A percentile compares a stretch with the other conserved stretches of the same genome.
Conservation (phyloP, 108 stramenopile genomes). For the Discostella pseudostelligera region DNA sequence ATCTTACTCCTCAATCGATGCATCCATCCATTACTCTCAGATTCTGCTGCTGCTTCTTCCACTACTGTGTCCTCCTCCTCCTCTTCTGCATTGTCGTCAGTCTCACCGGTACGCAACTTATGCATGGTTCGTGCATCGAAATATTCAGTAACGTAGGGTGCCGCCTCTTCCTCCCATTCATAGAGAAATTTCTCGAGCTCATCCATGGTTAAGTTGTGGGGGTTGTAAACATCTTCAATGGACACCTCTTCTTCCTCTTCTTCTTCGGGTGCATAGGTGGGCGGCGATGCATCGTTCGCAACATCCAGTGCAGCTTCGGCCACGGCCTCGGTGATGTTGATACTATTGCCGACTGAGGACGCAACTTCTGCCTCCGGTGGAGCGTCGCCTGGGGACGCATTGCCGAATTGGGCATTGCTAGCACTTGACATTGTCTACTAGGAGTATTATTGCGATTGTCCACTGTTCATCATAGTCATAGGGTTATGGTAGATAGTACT, state of each 20-base stretch:
- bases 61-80: conserved; percentile 9
- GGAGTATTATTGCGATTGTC: no score
- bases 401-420: no score
- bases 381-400: no score
- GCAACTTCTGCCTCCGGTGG: no score
- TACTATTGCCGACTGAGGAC: no score
- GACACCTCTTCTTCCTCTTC: neutral
- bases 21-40: conserved; percentile 1
- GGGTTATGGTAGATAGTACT: no score
- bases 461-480: no score
- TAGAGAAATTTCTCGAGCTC: conserved; percentile 21
- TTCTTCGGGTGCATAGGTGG: neutral
- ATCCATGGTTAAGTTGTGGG: conserved; percentile 19
- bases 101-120: conserved; percentile 6
- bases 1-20: conserved; percentile 4
- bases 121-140: conserved; percentile 1
- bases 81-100: conserved; percentile 12
- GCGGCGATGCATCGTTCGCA: neutral
- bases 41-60: neutral
- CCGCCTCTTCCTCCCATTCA: conserved; percentile 29
- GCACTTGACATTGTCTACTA: no score
- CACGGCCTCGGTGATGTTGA: no score
- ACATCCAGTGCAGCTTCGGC: no score
- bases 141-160: conserved; percentile 14
- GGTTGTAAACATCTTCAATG: conserved; percentile 12